These are phyloP conservation scores for Cubamyces lactineus DNA, from an alignment of 768 basidiomycete genomes.

Conservation along the genomic window DNA sequence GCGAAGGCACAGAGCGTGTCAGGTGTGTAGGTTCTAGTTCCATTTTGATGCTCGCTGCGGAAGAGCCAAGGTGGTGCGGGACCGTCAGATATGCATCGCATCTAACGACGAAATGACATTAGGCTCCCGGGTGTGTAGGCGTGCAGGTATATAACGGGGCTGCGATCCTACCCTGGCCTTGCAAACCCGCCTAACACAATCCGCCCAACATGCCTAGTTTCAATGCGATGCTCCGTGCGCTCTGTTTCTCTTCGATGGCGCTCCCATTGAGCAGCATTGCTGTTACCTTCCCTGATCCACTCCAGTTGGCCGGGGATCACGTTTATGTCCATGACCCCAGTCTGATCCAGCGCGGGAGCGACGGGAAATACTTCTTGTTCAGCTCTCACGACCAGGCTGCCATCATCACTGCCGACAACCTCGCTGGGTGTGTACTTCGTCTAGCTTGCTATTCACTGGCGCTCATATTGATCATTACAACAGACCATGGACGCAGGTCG, in stretches of 20 bases:
- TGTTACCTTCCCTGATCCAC: slow-evolving; percentile 18
- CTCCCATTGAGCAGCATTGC: background rate
- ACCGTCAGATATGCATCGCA: slow-evolving; percentile 2
- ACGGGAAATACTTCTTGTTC: slow-evolving; percentile 29
- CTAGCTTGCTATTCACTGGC: background rate
- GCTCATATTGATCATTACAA: background rate
- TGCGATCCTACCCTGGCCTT: background rate
- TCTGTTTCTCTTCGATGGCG: background rate
- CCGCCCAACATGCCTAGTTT: background rate
- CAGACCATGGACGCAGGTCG: slow-evolving; percentile 29
- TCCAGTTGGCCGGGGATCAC: slow-evolving; percentile 6
- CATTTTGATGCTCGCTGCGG: background rate
- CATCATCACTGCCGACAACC: slow-evolving; percentile 24
- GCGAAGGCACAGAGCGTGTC: background rate
- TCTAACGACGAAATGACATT: background rate
- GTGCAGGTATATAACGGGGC: background rate
- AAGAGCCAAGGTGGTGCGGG: background rate
- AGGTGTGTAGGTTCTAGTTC: background rate
- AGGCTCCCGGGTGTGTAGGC: background rate
- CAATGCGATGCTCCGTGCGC: background rate
- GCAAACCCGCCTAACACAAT: background rate
- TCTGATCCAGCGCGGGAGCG: slow-evolving; percentile 19
- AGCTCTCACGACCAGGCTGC: slow-evolving; percentile 19
- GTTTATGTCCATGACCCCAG: slow-evolving; percentile 25
- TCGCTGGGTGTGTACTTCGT: slow-evolving; percentile 19